Conservation (phyloP, 169 alveolate species). For the Perkinsus marinus region DNA sequence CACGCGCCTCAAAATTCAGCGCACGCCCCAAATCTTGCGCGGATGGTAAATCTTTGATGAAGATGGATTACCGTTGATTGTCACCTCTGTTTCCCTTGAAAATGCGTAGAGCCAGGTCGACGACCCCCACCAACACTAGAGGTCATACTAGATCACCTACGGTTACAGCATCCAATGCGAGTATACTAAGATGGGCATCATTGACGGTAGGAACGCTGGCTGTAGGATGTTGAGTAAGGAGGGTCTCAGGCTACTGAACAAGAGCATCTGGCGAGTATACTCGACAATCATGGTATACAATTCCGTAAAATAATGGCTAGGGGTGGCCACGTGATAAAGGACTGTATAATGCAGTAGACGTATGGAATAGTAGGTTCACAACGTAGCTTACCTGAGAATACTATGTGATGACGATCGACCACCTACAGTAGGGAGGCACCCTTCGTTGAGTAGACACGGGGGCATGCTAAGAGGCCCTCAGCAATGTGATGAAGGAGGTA, state of each 20-base stretch:
- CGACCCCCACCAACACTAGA: background rate
- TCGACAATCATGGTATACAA: background rate
- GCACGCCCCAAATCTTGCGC: background rate
- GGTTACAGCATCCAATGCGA: background rate
- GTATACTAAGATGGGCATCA: background rate
- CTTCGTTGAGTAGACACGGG: background rate
- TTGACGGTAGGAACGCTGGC: background rate
- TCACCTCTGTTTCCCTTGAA: background rate
- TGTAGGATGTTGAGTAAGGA: background rate
- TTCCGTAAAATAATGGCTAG: background rate
- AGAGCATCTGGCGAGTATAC: background rate
- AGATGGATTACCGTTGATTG: too few relatives aligned
- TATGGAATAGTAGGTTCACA: background rate
- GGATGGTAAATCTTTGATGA: background rate
- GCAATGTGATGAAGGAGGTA: background rate
- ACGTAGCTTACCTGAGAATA: background rate
- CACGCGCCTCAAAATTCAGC: background rate
- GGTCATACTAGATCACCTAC: background rate
- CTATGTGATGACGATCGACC: background rate
- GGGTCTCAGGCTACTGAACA: background rate
- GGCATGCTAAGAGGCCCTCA: background rate
- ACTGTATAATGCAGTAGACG: background rate
- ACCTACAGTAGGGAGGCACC: background rate
- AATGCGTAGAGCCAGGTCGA: background rate
- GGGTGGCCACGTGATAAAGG: background rate